A percentile compares a stretch with the other conserved stretches of the same genome.
Evolutionary conservation across 2,329 filamentous ascomycete genomes (phyloP).

Genomic region (Alternaria atra): DNA sequence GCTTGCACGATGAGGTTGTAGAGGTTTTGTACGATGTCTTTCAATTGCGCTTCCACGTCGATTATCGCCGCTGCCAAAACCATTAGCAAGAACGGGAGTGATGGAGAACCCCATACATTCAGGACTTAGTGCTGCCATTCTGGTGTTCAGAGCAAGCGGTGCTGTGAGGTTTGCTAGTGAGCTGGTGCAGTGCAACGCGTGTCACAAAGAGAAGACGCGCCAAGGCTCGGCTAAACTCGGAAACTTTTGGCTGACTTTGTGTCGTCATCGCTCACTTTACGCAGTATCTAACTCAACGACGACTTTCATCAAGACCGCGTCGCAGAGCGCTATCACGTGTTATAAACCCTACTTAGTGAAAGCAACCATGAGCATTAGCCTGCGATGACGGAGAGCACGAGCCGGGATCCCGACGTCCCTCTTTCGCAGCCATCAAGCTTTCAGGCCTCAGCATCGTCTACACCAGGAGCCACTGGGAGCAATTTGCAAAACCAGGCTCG

Average conservation of each 20-base stretch:
- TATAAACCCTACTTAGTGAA: background rate
- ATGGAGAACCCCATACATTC: slow-evolving; percentile 7
- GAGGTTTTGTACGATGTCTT: slow-evolving; percentile 69
- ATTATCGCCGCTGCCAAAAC: slow-evolving; percentile 22
- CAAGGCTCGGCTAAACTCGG: slow-evolving; percentile 31
- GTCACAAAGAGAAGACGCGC: slow-evolving; percentile 14
- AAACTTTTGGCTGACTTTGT: slow-evolving; percentile 12
- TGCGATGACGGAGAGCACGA: slow-evolving; percentile 42
- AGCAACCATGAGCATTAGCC: slow-evolving; percentile 27
- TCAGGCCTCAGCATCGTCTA: slow-evolving; percentile 25
- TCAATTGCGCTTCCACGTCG: slow-evolving; percentile 61
- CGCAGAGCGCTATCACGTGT: slow-evolving; percentile 24
- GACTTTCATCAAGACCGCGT: slow-evolving; percentile 15
- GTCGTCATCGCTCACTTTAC: slow-evolving; percentile 27
- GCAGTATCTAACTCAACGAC: slow-evolving; percentile 15
- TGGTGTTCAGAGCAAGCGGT: background rate
- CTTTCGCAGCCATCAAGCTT: slow-evolving; percentile 33
- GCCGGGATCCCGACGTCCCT: slow-evolving; percentile 30
- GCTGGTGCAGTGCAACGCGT: slow-evolving; percentile 5
- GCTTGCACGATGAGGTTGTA: slow-evolving; percentile 68
- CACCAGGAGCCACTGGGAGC: slow-evolving; percentile 16
- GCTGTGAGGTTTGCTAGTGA: slow-evolving; percentile 1
- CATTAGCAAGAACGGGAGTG: slow-evolving; percentile 3
- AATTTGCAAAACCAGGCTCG: slow-evolving; percentile 28
- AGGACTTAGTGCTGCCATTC: slow-evolving; percentile 18